Evolutionary conservation across 2,329 filamentous ascomycete species (phyloP), one percentile per base, ranked within the genome.

Genomic region (Cordyceps pruinosa): DNA sequence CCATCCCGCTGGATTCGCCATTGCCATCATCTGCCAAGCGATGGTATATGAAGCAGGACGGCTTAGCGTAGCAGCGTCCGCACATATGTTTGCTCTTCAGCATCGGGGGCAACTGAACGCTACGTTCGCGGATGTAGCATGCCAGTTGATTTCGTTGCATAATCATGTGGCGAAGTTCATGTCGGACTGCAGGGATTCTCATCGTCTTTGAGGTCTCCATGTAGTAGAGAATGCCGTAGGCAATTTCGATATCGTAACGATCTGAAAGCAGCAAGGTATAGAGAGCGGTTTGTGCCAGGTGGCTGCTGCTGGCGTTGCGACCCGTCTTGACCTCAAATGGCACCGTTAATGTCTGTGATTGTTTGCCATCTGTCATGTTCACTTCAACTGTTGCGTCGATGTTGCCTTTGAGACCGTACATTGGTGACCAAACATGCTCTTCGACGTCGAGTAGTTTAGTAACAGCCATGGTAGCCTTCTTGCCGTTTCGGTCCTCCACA

Each of bases 271-370:
- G 77, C 26, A 99, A 76, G 42, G 94, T 97, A 68, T 99, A 99
- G 21, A 99, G 79, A 26, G 92, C 90, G 6, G 94, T 99, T 71
- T 99, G 94, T 1, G 93, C 93, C 69, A 91, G 85, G 71, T 99
- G 94, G 54, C 85, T 86, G 63, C 86, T 83, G 63, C 85, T 95
- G 26, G 86, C 85, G 61, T 89, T 89, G 67, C 88, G 91, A 32
- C 94, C 94, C 0, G 94, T 97, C 73, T 99, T 99, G 65, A 99
- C 82, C 69, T 99, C 94, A 62, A 99, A 90, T 0, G 94, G 94
- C 4, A 96, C 89, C 0, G 92, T 92, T 61, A 97, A 75, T 5
- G 82, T 89, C 60, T 83, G 83, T 47, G 77, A 72, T 30, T 82
- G 78, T n/a, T 80, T 75, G 26, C 84, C 82, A 57, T 96, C 88